Evolutionary conservation across 768 basidiomycete genomes (phyloP).

Genomic region (Termitomyces sp.): DNA sequence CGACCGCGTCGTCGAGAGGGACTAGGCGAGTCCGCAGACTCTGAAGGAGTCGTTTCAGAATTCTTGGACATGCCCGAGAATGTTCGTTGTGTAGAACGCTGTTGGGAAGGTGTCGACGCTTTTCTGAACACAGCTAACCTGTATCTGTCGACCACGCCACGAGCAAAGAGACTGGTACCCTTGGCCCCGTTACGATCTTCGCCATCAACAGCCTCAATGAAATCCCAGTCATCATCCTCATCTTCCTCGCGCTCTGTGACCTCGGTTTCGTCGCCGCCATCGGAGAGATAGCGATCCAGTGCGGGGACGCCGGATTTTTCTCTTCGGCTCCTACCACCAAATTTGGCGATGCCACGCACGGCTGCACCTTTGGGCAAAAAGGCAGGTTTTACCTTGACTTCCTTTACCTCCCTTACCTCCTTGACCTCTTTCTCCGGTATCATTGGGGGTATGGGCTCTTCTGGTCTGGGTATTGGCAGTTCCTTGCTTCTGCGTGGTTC

Average conservation of each 20-base stretch:
- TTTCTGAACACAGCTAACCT: slow-evolving; percentile 84
- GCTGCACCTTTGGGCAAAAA: slow-evolving; percentile 19
- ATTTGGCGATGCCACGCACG: slow-evolving; percentile 19
- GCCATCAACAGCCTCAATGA: slow-evolving; percentile 76
- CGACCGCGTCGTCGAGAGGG: slow-evolving; percentile 66
- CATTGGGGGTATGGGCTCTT: slow-evolving; percentile 23
- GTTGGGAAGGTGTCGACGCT: slow-evolving; percentile 58
- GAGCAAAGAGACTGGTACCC: slow-evolving; percentile 79
- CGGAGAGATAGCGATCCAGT: slow-evolving; percentile 68
- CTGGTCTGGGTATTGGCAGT: slow-evolving; percentile 15
- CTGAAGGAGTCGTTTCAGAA: slow-evolving; percentile 39
- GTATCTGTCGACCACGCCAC: slow-evolving; percentile 90
- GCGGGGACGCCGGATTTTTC: slow-evolving; percentile 85
- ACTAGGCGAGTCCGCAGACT: slow-evolving; percentile 40
- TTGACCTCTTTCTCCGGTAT: slow-evolving; percentile 28
- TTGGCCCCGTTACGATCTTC: slow-evolving; percentile 81
- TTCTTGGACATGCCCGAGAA: slow-evolving; percentile 58
- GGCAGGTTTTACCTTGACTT: slow-evolving; percentile 23
- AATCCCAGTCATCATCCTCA: slow-evolving; percentile 90
- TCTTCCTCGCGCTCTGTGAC: slow-evolving; percentile 49
- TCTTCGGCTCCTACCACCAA: slow-evolving; percentile 42
- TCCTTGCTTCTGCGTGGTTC: slow-evolving; percentile 28
- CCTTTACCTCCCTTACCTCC: slow-evolving; percentile 9
- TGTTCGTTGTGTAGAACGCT: slow-evolving; percentile 39
- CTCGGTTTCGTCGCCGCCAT: slow-evolving; percentile 46